These are phyloP conservation scores for Wickerhamomyces sp. DNA, from an alignment of 1,139 yeast genomes.

Conservation along the genomic window DNA sequence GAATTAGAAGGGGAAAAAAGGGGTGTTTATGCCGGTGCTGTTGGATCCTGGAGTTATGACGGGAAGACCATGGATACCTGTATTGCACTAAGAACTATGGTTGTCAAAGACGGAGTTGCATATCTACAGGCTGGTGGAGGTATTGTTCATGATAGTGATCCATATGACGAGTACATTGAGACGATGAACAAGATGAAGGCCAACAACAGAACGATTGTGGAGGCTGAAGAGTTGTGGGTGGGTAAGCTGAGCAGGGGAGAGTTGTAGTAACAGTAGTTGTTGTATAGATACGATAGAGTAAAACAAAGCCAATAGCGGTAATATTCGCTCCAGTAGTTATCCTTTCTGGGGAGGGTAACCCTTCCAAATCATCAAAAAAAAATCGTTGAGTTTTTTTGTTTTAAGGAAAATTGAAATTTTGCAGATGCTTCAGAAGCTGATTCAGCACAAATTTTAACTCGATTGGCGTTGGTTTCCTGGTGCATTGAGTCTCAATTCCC, in stretches of 20 bases:
- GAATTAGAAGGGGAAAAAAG: slow-evolving; percentile 88
- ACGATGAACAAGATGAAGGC: slow-evolving; percentile 97
- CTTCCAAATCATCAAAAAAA: too few species aligned
- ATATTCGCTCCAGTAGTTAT: too few species aligned
- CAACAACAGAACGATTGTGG: slow-evolving; percentile 80
- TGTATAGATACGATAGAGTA: background rate
- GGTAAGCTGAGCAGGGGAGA: slow-evolving; percentile 25
- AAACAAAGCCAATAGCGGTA: background rate
- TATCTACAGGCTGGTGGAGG: slow-evolving; percentile 99
- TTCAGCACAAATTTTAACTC: too few species aligned
- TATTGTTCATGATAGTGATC: slow-evolving; percentile 91
- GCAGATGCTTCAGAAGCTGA: too few species aligned
- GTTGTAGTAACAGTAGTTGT: background rate
- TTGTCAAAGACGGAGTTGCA: slow-evolving; percentile 82
- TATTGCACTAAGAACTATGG: slow-evolving; percentile 96
- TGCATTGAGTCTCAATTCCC: too few species aligned
- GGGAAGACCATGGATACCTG: slow-evolving; percentile 94
- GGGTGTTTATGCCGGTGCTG: slow-evolving; percentile 98
- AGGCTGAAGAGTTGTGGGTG: slow-evolving; percentile 80
- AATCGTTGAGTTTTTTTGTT: too few species aligned
- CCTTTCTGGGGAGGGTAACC: too few species aligned
- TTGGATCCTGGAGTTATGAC: slow-evolving; percentile 97
- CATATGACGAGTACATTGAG: slow-evolving; percentile 90
- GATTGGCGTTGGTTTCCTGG: too few species aligned
- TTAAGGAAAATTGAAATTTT: too few species aligned